Evolutionary conservation across 192 early-diverging fungal species (phyloP), one percentile per base, ranked within the genome.

Genomic region (Coemansia pectinata): DNA sequence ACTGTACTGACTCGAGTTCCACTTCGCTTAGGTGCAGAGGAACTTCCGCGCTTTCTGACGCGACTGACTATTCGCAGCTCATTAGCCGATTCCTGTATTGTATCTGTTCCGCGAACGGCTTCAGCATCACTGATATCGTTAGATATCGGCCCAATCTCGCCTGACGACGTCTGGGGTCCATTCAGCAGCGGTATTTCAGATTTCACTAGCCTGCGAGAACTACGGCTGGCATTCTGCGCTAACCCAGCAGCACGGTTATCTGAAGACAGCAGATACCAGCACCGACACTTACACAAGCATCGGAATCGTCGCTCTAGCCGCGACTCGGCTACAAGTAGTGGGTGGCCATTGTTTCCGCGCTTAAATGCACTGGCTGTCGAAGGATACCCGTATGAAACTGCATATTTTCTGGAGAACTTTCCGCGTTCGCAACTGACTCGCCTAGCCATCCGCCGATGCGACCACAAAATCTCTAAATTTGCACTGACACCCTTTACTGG

Each of bases 141-240:
- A 27, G 79, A 77, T 10, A 70, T 81, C 29, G 79, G 74, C 1
- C 79, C 79, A 0, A 65, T 81, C 17, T 60, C 48, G 34, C 67
- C 74, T 0, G 65, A 70, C 33, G 53, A 55, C 27, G 65, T 81
- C 65, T 81, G 79, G 79, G 42, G 33, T 11, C 65, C 71, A 3
- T 81, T 81, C 47, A 19, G 40, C 14, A 7, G 31, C 29, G 19
- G 7, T 15, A 1, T 21, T 1, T 38, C 34, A 0, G 59, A 65
- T 14, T 81, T 81, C n/a, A 12, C 41, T 11, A 38, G 39, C 11
- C 60, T 81, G 53, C 71, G 71, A 6, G n/a, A 41, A 2, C 68
- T 81, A 36, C 45, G 61, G 9, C 79, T 81, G 5, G 55, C 61
- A 17, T 77, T 77, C 50, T 9, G 36, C 9, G 36, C 36, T 0